Evolutionary conservation across 1,284 basidiomycete species (phyloP).

Genomic region (Malassezia restricta): DNA sequence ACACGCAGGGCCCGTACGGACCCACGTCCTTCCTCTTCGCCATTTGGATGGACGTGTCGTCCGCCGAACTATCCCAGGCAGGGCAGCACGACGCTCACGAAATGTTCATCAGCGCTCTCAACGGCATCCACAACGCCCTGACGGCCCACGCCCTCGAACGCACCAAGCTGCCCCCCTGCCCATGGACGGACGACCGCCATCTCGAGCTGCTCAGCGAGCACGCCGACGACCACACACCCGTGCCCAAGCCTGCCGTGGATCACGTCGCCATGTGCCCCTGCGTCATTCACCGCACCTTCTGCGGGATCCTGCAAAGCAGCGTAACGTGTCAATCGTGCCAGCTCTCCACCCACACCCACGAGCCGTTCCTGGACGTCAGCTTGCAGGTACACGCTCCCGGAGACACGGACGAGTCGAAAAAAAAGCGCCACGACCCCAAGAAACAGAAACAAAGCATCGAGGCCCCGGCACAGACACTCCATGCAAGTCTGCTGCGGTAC

Average conservation of each 20-base stretch:
- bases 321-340: constrained; percentile 68
- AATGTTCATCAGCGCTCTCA: constrained; percentile 45
- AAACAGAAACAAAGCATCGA: constrained; percentile 10
- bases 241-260: constrained; percentile 1
- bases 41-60: constrained; percentile 63
- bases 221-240: constrained; percentile 14
- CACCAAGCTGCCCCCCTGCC: constrained; percentile 20
- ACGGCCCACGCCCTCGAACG: constrained; percentile 24
- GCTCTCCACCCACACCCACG: constrained; percentile 64
- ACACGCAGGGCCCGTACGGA: constrained; percentile 56
- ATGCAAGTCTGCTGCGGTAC: constrained; percentile 17
- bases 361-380: constrained; percentile 83
- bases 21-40: constrained; percentile 73
- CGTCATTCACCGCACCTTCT: constrained; percentile 80
- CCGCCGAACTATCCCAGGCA: constrained; percentile 71
- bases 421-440: constrained; percentile 18
- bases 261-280: constrained; percentile 58
- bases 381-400: constrained; percentile 56
- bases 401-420: constrained; percentile 7
- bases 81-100: constrained; percentile 91
- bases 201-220: constrained; percentile 25
- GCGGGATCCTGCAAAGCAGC: constrained; percentile 73
- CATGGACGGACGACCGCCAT: constrained; percentile 20
- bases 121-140: constrained; percentile 34
- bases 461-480: constrained; percentile 51